Evolutionary conservation across 2,329 filamentous ascomycete genomes (phyloP).

Genomic region (Ceratocystis cacaofunesta): DNA sequence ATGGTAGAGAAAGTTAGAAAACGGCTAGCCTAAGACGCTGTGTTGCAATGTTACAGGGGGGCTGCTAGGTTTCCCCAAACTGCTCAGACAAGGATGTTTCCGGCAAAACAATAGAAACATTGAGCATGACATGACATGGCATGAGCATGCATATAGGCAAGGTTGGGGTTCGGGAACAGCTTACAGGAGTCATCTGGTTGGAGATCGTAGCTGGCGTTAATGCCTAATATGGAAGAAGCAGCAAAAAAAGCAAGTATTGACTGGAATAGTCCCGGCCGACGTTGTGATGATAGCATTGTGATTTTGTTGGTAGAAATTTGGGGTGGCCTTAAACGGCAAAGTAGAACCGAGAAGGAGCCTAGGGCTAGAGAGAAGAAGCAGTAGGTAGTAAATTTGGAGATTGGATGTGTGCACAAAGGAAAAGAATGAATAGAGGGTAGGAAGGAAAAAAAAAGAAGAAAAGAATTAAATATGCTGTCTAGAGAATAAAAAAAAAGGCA

Average conservation of each 20-base stretch:
- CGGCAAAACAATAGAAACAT: not conserved
- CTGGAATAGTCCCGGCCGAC: constrained; percentile 8
- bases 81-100: not conserved
- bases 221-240: constrained; percentile 19
- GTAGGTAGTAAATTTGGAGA: not conserved
- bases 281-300: constrained; percentile 7
- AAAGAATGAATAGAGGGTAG: constrained; percentile 9
- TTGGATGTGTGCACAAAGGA: constrained; percentile 8
- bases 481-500: constrained; percentile 5
- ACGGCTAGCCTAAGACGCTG: not conserved
- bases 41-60: constrained; percentile 4
- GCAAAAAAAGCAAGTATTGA: constrained; percentile 21
- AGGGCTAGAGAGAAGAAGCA: not conserved
- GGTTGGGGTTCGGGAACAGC: not conserved
- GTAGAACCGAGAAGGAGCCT: not conserved
- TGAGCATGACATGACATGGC: not conserved
- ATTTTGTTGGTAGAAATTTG: not conserved
- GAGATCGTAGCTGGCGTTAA: constrained; percentile 25
- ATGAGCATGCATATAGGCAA: not conserved
- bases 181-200: constrained; percentile 22
- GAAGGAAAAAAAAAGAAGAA: constrained; percentile 3
- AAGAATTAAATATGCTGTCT: constrained; percentile 10
- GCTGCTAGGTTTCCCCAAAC: not conserved
- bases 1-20: constrained; percentile 2
- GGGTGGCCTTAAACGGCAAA: not conserved